phyloP scores from a whole-genome alignment of 2,329 filamentous ascomycete genomes.

The Aspergillus brunneoviolaceus region DNA sequence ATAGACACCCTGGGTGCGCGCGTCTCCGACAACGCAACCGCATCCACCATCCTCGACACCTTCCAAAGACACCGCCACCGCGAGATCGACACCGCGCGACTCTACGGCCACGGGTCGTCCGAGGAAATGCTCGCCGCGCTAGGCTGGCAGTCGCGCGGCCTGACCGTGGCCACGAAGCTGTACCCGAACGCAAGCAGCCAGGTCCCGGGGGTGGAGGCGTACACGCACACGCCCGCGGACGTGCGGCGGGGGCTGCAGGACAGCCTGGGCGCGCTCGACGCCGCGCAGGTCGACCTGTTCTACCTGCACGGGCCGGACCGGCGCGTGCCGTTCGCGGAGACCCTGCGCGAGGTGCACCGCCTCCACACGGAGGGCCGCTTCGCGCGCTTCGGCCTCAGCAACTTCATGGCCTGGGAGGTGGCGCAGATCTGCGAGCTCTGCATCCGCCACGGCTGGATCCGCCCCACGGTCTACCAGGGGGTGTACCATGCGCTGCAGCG shows the following conservation, averaged over 20 bases:
- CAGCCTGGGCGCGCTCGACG: slow-evolving; percentile 41
- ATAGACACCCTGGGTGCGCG: background rate
- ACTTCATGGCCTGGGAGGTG: slow-evolving; percentile 50
- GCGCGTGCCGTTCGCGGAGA: slow-evolving; percentile 47
- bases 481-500: slow-evolving; percentile 44
- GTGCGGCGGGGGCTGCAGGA: slow-evolving; percentile 36
- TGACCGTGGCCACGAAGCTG: slow-evolving; percentile 48
- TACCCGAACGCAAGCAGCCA: slow-evolving; percentile 31
- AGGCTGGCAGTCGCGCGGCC: slow-evolving; percentile 37
- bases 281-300: slow-evolving; percentile 47
- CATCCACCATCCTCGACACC: slow-evolving; percentile 26
- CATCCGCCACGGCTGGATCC: slow-evolving; percentile 41
- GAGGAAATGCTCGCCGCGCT: slow-evolving; percentile 41
- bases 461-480: slow-evolving; percentile 50
- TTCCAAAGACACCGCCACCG: slow-evolving; percentile 31
- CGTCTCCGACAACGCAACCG: slow-evolving; percentile 14
- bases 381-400: slow-evolving; percentile 47
- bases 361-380: slow-evolving; percentile 50
- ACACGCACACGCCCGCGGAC: slow-evolving; percentile 31
- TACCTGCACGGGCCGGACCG: slow-evolving; percentile 55
- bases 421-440: slow-evolving; percentile 50
- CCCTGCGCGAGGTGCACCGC: slow-evolving; percentile 48
- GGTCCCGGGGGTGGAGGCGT: slow-evolving; percentile 21
- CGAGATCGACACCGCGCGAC: slow-evolving; percentile 33
- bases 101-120: slow-evolving; percentile 29